These are phyloP conservation scores for Penicillium parvum DNA, from an alignment of 495 filamentous ascomycete genomes.

Conservation along the genomic window DNA sequence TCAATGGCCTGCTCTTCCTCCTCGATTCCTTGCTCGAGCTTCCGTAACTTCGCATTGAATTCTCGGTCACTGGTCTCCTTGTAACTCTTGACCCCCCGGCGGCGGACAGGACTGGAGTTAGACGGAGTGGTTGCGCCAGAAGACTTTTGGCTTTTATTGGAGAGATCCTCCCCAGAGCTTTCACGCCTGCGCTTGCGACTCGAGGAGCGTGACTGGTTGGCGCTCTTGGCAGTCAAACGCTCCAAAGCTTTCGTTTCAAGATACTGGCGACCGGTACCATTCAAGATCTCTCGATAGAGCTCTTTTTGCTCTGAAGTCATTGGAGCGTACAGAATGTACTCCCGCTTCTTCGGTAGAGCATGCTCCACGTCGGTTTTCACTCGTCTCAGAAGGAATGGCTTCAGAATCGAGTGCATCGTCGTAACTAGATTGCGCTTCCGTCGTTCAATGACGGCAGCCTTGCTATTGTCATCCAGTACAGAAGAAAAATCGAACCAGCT, in stretches of 20 bases:
- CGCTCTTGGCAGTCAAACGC: slow-evolving; percentile 42
- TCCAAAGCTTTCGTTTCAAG: slow-evolving; percentile 83
- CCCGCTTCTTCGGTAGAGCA: slow-evolving; percentile 87
- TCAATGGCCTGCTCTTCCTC: slow-evolving; percentile 54
- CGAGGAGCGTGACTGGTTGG: slow-evolving; percentile 25
- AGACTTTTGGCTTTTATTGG: slow-evolving; percentile 68
- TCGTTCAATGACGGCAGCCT: slow-evolving; percentile 50
- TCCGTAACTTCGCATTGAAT: slow-evolving; percentile 65
- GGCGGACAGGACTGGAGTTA: slow-evolving; percentile 25
- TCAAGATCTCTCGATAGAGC: slow-evolving; percentile 78
- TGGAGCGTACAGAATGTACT: slow-evolving; percentile 91
- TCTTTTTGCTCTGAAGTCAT: slow-evolving; percentile 85
- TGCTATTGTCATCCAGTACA: slow-evolving; percentile 67
- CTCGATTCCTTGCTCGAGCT: slow-evolving; percentile 50
- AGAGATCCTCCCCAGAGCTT: slow-evolving; percentile 34
- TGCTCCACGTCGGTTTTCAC: slow-evolving; percentile 92
- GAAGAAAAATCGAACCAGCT: slow-evolving; percentile 95
- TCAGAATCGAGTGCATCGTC: slow-evolving; percentile 86
- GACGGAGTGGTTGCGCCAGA: slow-evolving; percentile 68
- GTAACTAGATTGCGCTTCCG: slow-evolving; percentile 78
- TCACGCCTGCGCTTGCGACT: slow-evolving; percentile 54
- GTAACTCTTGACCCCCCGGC: slow-evolving; percentile 56
- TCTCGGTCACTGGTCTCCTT: slow-evolving; percentile 71
- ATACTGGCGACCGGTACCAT: slow-evolving; percentile 72
- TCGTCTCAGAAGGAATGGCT: slow-evolving; percentile 82